Evolutionary conservation across 139 green algal species (phyloP), one percentile per base, ranked within the genome.

Genomic region (Monoraphidium neglectum): DNA sequence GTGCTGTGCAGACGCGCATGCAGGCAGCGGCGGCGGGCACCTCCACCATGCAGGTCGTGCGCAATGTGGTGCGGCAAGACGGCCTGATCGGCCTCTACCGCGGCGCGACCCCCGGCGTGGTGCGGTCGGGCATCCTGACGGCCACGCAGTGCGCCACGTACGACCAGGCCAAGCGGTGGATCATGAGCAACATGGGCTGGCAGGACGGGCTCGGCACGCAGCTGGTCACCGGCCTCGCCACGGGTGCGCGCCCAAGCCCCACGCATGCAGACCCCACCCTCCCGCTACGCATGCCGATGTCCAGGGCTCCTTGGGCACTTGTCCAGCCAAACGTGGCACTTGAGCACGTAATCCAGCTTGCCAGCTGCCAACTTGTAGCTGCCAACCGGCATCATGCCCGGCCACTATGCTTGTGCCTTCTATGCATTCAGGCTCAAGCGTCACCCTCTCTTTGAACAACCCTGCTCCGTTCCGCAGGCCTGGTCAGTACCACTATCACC

Each of bases 71-170:
- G 61, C 28, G 32, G 32, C 32, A 43, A 28, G 61, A 68, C 61
- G 61, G 61, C 61, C 5, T 68, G 16, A 16, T 26, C 21, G 61
- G 61, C 8, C 61, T 68, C 8, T 68, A 30, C 21, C 30, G 61
- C 32, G 61, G 61, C 32, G 61, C 61, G 18, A 43, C 32, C 30
- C 61, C 61, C 21, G 61, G 30, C 21, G 28, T 68, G 61, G 61
- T 43, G 16, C 61, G 61, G 21, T 40, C 61, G n/a, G n/a, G 32
- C 61, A 18, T 93, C 40, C 78, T 96, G n/a, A 96, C 92, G 4
- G 89, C 89, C 5, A 84, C 81, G 8, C 92, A 96, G 79, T 89
- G 82, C 35, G 92, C 88, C 16, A 92, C 88, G 23, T 95, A 95
- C 65, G 85, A 93, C 65, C 84, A 91, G 69, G 77, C 85, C 24